These are phyloP conservation scores for Sporothrix brunneoviolacea DNA, from an alignment of 2,329 filamentous ascomycete species.

Conservation along the genomic window DNA sequence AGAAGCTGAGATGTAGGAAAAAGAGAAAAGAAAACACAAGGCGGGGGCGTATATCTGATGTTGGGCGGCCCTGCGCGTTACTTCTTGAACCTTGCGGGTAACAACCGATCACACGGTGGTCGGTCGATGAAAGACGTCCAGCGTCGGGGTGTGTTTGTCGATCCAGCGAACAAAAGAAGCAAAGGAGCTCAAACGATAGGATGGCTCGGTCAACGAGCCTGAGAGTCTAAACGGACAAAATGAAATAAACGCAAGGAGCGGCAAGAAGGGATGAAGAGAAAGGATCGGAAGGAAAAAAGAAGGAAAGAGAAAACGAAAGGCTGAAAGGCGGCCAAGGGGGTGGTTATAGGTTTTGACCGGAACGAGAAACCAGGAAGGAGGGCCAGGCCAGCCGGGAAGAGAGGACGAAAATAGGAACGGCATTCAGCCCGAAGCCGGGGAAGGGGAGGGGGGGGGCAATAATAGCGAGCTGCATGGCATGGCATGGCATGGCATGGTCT, in stretches of 20 bases:
- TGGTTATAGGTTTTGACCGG: constrained; percentile 7
- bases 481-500: background rate
- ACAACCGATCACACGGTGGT: background rate
- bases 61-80: background rate
- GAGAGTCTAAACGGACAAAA: constrained; percentile 24
- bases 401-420: constrained; percentile 12
- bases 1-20: no score
- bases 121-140: constrained; percentile 24
- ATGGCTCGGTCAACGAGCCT: constrained; percentile 41
- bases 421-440: constrained; percentile 7
- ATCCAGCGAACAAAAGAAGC: constrained; percentile 17
- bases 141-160: constrained; percentile 21
- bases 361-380: background rate
- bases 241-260: constrained; percentile 21
- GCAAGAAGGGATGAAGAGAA: constrained; percentile 6
- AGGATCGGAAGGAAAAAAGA: constrained; percentile 20
- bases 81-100: constrained; percentile 1
- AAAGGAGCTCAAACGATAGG: constrained; percentile 28
- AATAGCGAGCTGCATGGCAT: constrained; percentile 3
- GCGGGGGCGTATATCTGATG: constrained; percentile 18
- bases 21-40: constrained; percentile 15
- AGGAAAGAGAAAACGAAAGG: constrained; percentile 7
- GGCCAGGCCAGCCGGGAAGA: background rate
- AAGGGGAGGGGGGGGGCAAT: background rate
- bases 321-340: background rate